Evolutionary conservation across 1,284 basidiomycete species (phyloP), one percentile per base, ranked within the genome.

Genomic region (Mycena citricolor): DNA sequence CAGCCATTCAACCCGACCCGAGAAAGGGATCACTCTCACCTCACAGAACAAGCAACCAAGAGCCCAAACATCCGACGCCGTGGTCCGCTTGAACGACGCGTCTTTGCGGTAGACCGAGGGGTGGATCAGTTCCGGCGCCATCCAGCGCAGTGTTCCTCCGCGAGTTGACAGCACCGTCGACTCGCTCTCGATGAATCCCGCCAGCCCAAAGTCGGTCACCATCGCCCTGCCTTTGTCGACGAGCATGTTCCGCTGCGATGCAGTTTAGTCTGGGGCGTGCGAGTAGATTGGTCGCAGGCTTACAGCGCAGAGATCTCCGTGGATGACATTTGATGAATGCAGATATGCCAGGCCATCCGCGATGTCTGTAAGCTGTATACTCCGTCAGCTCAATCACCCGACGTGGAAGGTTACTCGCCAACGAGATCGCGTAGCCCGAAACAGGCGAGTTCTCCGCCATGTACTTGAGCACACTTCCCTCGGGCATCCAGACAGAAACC

Each of bases 231-330:
- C 10, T n/a, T 29, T 29, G 10, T 29, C 26, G n/a, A 29, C 26
- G 10, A 29, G 26, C 10, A 29, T 29, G n/a, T 29, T 29, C 10
- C 26, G 26, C 26, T 29, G 26, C 10, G 10, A 29, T 29, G 10
- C 26, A 10, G 10, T 29, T 29, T 10, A 29, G 26, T 29, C 26
- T 10, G n/a, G 10, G 10, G 10, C n/a, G 26, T 29, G 10, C n/a
- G 26, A n/a, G 29, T 31, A 32, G 8, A 21, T 17, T 22, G 29
- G 29, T 14, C 39, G 8, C 28, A 14, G n/a, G n/a, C 5, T 32
- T 32, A 47, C 45, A 11, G 40, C 46, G 24, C 46, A 39, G 20
- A 48, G 36, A 12, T 48, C 46, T 4, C 46, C 46, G 25, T 48
- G 46, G n/a, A 48, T 37, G 11, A 48, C 36, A 12, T 48, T 33